Evolutionary conservation across 2,329 filamentous ascomycete genomes (phyloP), one percentile per base, ranked within the genome.

Genomic region (Atkinsonella texensis): DNA sequence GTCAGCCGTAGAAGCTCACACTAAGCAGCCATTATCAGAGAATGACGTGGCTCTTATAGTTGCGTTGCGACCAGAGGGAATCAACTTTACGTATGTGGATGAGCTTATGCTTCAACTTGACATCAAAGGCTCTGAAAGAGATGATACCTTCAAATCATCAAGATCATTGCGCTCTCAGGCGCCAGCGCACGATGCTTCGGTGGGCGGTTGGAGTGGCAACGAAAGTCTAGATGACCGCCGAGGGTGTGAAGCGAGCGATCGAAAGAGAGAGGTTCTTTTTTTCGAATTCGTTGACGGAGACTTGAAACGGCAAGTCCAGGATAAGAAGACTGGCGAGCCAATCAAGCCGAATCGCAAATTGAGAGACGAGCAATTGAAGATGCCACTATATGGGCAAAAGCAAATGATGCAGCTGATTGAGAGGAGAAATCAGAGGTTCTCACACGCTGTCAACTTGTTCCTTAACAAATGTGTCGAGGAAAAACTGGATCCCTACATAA

Each of bases 281-380:
- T 95, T 98, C 60, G 93, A 97, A 64, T 97, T 94, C 58, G 70
- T 95, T 17, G 93, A 97, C 64, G 90, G 86, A 0, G 91, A 96
- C 63, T 68, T 97, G 58, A 96, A 90, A 69, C 77, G 86, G 41
- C 84, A 94, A 63, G 85, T 89, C 0, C 72, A 76, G 50, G 72
- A 84, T 63, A 78, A 80, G 50, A 87, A 85, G 64, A 88, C 85
- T 0, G 87, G 86, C 1, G 82, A 90, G 64, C 76, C 83, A 0
- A 81, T 76, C 0, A 85, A 83, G 51, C 77, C 85, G 0, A 81
- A 75, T 12, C 77, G 81, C 52, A 87, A 80, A 60, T 72, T 89
- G 56, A 77, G 81, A 53, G 79, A 90, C 18, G 89, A 95, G 61
- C 81, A 88, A 54, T 64, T 97, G 58, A 94, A 87, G 67, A 89